Evolutionary conservation across 2,329 filamentous ascomycete genomes (phyloP), one percentile per base, ranked within the genome.

Genomic region (Fusarium sp.): DNA sequence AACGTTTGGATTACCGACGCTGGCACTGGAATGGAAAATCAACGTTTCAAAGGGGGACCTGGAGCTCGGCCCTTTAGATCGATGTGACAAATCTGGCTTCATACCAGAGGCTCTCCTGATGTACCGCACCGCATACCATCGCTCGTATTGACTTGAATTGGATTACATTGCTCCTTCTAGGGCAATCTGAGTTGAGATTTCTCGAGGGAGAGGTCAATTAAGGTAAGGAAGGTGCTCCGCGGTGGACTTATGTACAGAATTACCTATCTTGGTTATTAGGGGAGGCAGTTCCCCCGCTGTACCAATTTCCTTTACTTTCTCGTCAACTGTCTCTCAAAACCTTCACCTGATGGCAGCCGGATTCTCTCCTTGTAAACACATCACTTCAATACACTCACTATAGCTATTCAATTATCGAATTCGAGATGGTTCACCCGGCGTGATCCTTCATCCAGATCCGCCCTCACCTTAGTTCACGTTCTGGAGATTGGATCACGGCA

Each of bases 91-190:
- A 58, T 55, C 62, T 57, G 52, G 45, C 55, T 58, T 50, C 69
- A 68, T 72, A 44, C 69, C 69, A 72, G 66, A 60, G 51, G n/a
- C 9, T 65, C 39, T 42, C 36, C 34, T 46, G 51, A 36, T 62
- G 45, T 18, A 55, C 36, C 45, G 50, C 14, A 44, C 42, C 26
- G 39, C 68, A 71, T 71, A 56, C 68, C 68, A 62, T 58, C 43
- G 36, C 38, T 43, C 5, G 40, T 33, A 44, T 28, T 51, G 24
- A 38, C 45, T 50, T 33, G 18, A 24, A 46, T 56, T 52, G 33
- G 10, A 52, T 65, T 51, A 31, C 24, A 24, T 45, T 52, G 17
- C n/a, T 34, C 42, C 10, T 28, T 51, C 20, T 36, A 33, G 3
- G 31, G 38, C n/a, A 14, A 22, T 18, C 20, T 33, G 39, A 49